Percentiles rank a stretch among this genome's conserved stretches.
Evolutionary conservation across 2,329 filamentous ascomycete species (phyloP).

Genomic region (Pseudogymnoascus pannorum): DNA sequence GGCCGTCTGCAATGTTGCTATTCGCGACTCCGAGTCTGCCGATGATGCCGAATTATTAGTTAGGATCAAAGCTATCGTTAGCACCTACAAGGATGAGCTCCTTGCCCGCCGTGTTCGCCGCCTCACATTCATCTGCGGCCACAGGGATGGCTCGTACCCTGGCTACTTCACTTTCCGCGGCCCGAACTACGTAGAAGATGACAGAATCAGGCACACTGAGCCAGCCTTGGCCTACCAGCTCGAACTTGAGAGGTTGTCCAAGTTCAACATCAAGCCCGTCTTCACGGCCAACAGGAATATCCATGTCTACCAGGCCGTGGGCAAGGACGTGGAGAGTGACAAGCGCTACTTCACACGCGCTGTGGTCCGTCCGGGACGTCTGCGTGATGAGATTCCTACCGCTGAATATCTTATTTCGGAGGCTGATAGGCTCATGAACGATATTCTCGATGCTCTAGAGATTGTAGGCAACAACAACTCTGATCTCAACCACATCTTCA

Average conservation of each 20-base stretch:
- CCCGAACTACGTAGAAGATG: conserved; percentile 80
- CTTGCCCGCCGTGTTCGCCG: conserved; percentile 75
- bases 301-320: conserved; percentile 94
- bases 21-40: conserved; percentile 77
- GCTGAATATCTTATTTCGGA: conserved; percentile 97
- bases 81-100: conserved; percentile 77
- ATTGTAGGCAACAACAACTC: conserved; percentile 99
- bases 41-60: conserved; percentile 74
- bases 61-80: conserved; percentile 68
- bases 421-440: conserved; percentile 91
- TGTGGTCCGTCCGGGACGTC: conserved; percentile 85
- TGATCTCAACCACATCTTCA: conserved; percentile 99
- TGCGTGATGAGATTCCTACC: conserved; percentile 96
- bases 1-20: conserved; percentile 85
- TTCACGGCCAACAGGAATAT: conserved; percentile 99
- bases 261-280: conserved; percentile 96
- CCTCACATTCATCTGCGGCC: conserved; percentile 92
- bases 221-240: conserved; percentile 97
- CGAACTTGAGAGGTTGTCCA: conserved; percentile 84
- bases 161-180: conserved; percentile 98
- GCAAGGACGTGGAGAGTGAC: conserved; percentile 90
- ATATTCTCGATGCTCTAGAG: conserved; percentile 94
- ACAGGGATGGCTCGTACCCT: conserved; percentile 88
- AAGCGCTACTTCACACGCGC: conserved; percentile 98
- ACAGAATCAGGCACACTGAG: conserved; percentile 94